Conservation (phyloP, 73 alveolate species). For the Uronychia setigera region DNA sequence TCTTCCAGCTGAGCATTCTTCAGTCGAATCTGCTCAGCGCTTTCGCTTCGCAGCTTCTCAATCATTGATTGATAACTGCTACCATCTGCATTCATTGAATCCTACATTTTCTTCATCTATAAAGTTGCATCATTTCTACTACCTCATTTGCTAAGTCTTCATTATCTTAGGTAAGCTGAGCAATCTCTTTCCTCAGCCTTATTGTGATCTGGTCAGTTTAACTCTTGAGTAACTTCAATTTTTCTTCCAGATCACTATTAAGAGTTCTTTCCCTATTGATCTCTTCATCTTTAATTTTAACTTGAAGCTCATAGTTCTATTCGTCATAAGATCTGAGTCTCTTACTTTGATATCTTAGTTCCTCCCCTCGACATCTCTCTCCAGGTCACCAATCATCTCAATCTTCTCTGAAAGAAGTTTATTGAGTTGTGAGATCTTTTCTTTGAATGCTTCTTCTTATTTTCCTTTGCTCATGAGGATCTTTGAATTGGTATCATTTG, state of each 20-base stretch:
- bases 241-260: not conserved
- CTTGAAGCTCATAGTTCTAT: not conserved
- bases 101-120: not conserved
- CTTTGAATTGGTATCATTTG: not conserved
- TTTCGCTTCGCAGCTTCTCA: constrained; percentile 1
- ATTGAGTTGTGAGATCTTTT: not conserved
- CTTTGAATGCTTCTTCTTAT: not conserved
- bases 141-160: too few relatives aligned
- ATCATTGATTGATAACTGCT: not conserved
- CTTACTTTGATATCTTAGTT: not conserved
- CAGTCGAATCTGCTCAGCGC: not conserved
- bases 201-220: not conserved
- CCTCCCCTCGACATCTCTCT: not conserved
- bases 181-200: not conserved
- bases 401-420: not conserved
- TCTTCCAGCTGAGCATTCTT: not conserved
- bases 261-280: not conserved
- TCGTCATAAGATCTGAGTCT: not conserved
- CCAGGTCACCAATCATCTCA: not conserved
- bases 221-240: not conserved
- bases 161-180: too few relatives aligned
- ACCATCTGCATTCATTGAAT: not conserved
- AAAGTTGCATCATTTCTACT: not conserved
- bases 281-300: not conserved
- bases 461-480: not conserved